Percentiles rank a stretch among this genome's conserved stretches.
Conservation (phyloP, 1,284 basidiomycete species). For the Ganoderma leucocontextum region DNA sequence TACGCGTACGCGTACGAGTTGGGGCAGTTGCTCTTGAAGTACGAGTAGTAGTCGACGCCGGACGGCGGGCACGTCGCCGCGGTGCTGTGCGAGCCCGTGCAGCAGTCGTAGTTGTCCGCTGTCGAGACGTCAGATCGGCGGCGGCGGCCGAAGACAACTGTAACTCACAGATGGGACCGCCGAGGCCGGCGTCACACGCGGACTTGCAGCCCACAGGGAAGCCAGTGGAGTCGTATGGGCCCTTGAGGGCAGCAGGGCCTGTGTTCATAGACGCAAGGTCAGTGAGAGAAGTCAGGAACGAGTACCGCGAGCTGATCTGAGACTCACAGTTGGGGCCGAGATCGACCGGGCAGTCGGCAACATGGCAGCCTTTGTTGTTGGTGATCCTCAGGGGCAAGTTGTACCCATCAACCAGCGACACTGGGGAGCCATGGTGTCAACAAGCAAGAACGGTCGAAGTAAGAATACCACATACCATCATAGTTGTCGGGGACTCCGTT, state of each 20-base stretch:
- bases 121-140: neutral
- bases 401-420: conserved; percentile 49
- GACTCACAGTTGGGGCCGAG: conserved; percentile 47
- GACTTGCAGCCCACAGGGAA: conserved; percentile 55
- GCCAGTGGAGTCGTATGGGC: conserved; percentile 49
- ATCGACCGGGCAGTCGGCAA: conserved; percentile 52
- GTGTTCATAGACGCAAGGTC: neutral
- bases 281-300: neutral
- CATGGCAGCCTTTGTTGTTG: conserved; percentile 51
- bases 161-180: conserved; percentile 41
- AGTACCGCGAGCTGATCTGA: neutral
- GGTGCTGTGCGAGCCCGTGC: conserved; percentile 51
- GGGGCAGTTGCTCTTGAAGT: conserved; percentile 59
- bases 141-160: too few species aligned
- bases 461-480: conserved; percentile 43
- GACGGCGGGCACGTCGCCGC: conserved; percentile 52
- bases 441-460: neutral
- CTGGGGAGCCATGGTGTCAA: neutral
- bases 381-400: conserved; percentile 51
- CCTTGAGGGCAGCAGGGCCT: conserved; percentile 49
- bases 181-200: conserved; percentile 51
- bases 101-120: conserved; percentile 53
- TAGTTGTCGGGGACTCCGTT: conserved; percentile 46
- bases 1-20: conserved; percentile 59
- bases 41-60: conserved; percentile 52